These are phyloP conservation scores for Earliella scabrosa DNA, from an alignment of 1,284 basidiomycete species.

Conservation along the genomic window DNA sequence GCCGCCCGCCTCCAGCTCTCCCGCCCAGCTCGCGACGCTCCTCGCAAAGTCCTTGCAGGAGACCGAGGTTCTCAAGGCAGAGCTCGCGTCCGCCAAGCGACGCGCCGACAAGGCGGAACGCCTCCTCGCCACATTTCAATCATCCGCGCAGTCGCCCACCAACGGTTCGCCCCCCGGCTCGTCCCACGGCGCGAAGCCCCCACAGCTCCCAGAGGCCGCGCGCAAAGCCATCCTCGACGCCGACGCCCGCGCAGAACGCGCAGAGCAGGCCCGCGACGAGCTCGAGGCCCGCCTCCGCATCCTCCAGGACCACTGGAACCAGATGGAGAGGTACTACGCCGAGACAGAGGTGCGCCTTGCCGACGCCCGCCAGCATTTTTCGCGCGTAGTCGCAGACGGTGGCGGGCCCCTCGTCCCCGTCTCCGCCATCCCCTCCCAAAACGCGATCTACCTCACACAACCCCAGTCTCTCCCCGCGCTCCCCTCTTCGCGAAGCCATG, in stretches of 20 bases:
- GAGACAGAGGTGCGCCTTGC: slow-evolving; percentile 48
- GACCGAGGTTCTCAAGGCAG: slow-evolving; percentile 51
- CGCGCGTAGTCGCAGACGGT: slow-evolving; percentile 48
- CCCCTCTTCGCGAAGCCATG: slow-evolving; percentile 25
- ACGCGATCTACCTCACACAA: slow-evolving; percentile 18
- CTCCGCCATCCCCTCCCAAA: slow-evolving; percentile 15
- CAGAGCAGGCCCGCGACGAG: slow-evolving; percentile 61
- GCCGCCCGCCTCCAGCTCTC: slow-evolving; percentile 31
- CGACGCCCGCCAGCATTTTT: slow-evolving; percentile 56
- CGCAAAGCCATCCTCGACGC: slow-evolving; percentile 46
- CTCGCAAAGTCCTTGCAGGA: slow-evolving; percentile 57
- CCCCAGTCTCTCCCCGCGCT: slow-evolving; percentile 8
- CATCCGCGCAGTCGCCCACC: slow-evolving; percentile 20
- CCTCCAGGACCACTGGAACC: slow-evolving; percentile 55
- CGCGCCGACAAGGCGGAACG: slow-evolving; percentile 61
- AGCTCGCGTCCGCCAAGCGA: slow-evolving; percentile 45
- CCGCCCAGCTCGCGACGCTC: slow-evolving; percentile 58
- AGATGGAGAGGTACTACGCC: slow-evolving; percentile 54
- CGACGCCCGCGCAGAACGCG: slow-evolving; percentile 51
- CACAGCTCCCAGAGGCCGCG: slow-evolving; percentile 32
- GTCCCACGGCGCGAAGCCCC: slow-evolving; percentile 22
- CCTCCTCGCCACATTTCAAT: slow-evolving; percentile 39
- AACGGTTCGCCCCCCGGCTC: slow-evolving; percentile 27
- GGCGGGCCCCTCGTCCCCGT: slow-evolving; percentile 45
- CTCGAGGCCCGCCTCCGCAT: slow-evolving; percentile 53